These are phyloP conservation scores for Sphagnum contortum DNA, from an alignment of 225 moss, liverwort and hornwort genomes.

Conservation along the genomic window DNA sequence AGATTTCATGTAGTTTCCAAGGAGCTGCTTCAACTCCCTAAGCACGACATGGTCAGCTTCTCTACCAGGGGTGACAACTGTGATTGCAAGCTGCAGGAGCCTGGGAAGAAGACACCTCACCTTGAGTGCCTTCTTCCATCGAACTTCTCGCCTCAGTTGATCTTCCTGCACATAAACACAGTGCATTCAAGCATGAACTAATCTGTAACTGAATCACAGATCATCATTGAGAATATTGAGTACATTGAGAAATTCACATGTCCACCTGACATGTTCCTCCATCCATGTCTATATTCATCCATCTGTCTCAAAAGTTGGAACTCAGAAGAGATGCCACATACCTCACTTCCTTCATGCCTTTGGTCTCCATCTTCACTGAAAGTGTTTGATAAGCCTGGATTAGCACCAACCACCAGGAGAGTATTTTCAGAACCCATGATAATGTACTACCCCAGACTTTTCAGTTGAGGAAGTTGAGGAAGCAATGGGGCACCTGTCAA, in stretches of 20 bases:
- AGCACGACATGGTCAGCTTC: constrained; percentile 30
- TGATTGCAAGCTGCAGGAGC: constrained; percentile 40
- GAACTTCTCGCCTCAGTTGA: constrained; percentile 27
- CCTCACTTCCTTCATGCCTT: constrained; percentile 38
- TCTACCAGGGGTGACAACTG: constrained; percentile 27
- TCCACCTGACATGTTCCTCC: no score
- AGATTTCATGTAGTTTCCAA: constrained; percentile 39
- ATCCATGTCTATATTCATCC: no score
- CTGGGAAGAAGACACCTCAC: constrained; percentile 43
- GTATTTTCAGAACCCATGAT: not conserved
- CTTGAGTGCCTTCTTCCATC: constrained; percentile 31
- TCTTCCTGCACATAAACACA: constrained; percentile 32
- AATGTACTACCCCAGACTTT: not conserved
- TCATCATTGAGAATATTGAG: no score
- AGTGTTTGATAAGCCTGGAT: constrained; percentile 46
- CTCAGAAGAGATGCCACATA: constrained; percentile 5
- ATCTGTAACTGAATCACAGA: no score
- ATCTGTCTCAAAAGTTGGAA: no score
- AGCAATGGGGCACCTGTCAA: constrained; percentile 19
- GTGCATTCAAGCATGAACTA: not conserved
- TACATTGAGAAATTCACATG: no score
- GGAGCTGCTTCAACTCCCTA: constrained; percentile 54
- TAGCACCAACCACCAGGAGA: not conserved
- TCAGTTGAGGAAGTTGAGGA: not conserved
- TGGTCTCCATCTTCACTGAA: constrained; percentile 28